Evolutionary conservation across 169 alveolate genomes (phyloP).

Genomic region (Besnoitia besnoiti): DNA sequence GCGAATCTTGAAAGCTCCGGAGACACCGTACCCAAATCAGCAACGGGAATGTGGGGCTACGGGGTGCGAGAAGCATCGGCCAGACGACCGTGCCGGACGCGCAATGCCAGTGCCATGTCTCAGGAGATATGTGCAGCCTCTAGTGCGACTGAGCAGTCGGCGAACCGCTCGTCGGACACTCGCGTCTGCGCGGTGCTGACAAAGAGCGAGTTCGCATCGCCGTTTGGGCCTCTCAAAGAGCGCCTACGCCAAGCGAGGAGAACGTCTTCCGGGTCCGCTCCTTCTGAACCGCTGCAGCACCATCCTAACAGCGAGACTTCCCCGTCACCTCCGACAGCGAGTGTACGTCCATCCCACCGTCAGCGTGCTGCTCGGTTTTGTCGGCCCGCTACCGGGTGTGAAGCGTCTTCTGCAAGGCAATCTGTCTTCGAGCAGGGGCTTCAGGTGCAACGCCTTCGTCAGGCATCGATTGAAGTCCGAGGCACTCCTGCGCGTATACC

Average conservation of each 20-base stretch:
- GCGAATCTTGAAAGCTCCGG: too few species aligned
- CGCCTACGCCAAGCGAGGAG: neutral
- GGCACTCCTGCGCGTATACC: too few species aligned
- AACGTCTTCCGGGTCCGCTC: neutral
- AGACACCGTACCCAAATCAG: neutral
- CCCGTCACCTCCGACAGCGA: neutral
- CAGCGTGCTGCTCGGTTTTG: neutral
- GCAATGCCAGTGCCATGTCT: too few species aligned
- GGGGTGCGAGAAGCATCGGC: too few species aligned
- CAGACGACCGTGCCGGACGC: too few species aligned
- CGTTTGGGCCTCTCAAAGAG: neutral
- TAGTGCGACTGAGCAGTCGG: neutral
- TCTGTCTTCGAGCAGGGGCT: too few species aligned
- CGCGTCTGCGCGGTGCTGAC: neutral
- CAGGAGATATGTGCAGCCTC: neutral
- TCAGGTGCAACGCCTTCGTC: too few species aligned
- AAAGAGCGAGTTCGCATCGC: neutral
- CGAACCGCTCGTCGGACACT: neutral
- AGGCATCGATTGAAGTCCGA: too few species aligned
- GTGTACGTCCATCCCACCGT: neutral
- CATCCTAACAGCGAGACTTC: neutral
- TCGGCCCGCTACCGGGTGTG: neutral
- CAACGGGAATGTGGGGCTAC: neutral
- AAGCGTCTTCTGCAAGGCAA: too few species aligned
- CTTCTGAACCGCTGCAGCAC: neutral